phyloP scores from a whole-genome alignment of 2,329 filamentous ascomycete genomes.

The Penicillium janthinellum region DNA sequence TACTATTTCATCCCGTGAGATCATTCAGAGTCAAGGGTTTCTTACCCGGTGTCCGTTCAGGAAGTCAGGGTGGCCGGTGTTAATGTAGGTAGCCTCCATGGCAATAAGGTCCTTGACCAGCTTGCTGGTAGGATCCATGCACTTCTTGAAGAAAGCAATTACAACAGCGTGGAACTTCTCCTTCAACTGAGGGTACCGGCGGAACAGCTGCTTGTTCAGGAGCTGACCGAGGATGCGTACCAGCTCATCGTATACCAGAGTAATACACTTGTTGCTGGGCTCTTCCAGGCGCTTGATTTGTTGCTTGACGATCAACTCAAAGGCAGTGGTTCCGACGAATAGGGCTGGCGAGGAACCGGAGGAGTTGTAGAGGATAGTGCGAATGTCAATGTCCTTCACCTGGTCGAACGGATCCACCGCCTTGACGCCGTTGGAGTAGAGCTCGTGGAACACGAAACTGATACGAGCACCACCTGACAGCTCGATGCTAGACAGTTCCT shows the following conservation, averaged over 20 bases:
- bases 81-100: constrained; percentile 98
- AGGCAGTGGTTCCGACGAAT: constrained; percentile 97
- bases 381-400: constrained; percentile 96
- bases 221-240: constrained; percentile 93
- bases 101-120: constrained; percentile 87
- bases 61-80: constrained; percentile 97
- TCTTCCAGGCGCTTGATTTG: constrained; percentile 97
- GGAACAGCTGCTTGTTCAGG: constrained; percentile 84
- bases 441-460: constrained; percentile 98
- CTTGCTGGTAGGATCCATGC: constrained; percentile 98
- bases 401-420: constrained; percentile 96
- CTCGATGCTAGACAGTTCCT: constrained; percentile 90
- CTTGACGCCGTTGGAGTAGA: constrained; percentile 97
- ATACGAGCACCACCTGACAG: constrained; percentile 96
- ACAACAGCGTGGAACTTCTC: constrained; percentile 96
- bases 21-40: too few species aligned
- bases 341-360: constrained; percentile 96
- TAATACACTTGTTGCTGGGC: constrained; percentile 95
- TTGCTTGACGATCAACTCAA: constrained; percentile 97
- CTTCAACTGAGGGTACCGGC: constrained; percentile 90
- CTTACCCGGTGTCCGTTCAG: constrained; percentile 85
- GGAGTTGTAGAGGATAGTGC: constrained; percentile 96
- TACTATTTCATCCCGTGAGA: background rate
- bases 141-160: constrained; percentile 94
- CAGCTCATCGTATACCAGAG: constrained; percentile 93